Percentiles rank a stretch among this genome's conserved stretches.
phyloP scores from a whole-genome alignment of 148 eudicot genomes.

The Rhododendron vialii region DNA sequence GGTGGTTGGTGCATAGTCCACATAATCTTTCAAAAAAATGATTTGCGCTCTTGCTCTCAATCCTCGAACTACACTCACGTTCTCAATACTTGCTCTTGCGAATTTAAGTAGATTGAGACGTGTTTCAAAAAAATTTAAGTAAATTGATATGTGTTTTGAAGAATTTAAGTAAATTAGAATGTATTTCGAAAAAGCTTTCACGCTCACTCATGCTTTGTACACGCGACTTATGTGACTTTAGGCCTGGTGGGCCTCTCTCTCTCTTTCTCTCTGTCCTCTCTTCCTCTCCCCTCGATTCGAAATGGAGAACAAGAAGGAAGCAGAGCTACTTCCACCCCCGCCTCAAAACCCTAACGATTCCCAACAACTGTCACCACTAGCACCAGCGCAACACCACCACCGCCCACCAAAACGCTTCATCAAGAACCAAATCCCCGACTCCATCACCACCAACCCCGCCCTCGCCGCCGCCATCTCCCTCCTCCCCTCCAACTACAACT shows the following conservation, averaged over 20 bases:
- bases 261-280: neutral
- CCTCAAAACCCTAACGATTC: slow-evolving; percentile 8
- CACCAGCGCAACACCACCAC: neutral
- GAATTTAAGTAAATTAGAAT: too few species aligned
- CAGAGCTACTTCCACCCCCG: neutral
- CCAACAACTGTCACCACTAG: slow-evolving; percentile 1
- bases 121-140: too few species aligned
- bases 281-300: neutral
- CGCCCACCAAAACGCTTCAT: slow-evolving; percentile 69
- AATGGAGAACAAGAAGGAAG: slow-evolving; percentile 4
- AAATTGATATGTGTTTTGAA: too few species aligned
- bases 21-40: too few species aligned
- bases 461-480: slow-evolving; percentile 67
- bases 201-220: too few species aligned
- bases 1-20: too few species aligned
- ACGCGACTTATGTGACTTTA: too few species aligned
- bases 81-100: too few species aligned
- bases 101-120: too few species aligned
- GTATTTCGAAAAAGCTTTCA: too few species aligned
- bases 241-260: neutral
- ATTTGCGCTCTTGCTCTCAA: too few species aligned
- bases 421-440: slow-evolving; percentile 64
- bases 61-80: too few species aligned
- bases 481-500: slow-evolving; percentile 74
- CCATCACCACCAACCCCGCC: slow-evolving; percentile 60